Evolutionary conservation across 257 asterid species (phyloP), one percentile per base, ranked within the genome.

Genomic region (Scutellaria baicalensis): DNA sequence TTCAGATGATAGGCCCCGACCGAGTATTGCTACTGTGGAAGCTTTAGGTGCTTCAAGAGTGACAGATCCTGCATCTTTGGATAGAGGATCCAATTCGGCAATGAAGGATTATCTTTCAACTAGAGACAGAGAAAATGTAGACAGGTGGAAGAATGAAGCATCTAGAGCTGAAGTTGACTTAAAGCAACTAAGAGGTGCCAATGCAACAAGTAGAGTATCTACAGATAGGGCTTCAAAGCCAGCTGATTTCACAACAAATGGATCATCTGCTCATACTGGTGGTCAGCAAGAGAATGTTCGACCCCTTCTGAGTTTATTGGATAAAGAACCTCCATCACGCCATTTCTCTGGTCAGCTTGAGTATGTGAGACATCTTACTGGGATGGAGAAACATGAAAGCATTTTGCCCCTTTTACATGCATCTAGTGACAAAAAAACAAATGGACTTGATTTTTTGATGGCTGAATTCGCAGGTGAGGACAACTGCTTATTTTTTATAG

Each of bases 271-370:
- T 75, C 76, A 80, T 63, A 61, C 74, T 48, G 78, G 86, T 70
- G 64, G 77, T 66, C 95, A 82, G 72, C 97, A 87, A 76, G 96
- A 91, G 69, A 86, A 88, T 71, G 90, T 86, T 45, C 84, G 97
- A 31, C 97, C 97, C 66, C 99, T 89, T 76, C 79, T 94, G 74
- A 88, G 97, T 77, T 82, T 94, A 73, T 74, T 91, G 90, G 97
- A 94, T 64, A 94, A 94, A 82, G 99, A 91, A 72, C 99, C 99
- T 48, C 97, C 97, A 27, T 94, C 97, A 3, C 95, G 96, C 66
- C 96, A 89, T 83, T 88, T 82, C 62, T 94, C 99, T 61, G 97
- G 99, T 75, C 97, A 91, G 85, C 97, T 94, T 60, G 99, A 91
- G 84, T 91, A 89, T 81, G 90, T 87, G 64, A 88, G 90, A 35